Percentiles rank a stretch among this genome's conserved stretches.
Conservation (phyloP, 805 yeast genomes). For the Kodamaea leandrae region DNA sequence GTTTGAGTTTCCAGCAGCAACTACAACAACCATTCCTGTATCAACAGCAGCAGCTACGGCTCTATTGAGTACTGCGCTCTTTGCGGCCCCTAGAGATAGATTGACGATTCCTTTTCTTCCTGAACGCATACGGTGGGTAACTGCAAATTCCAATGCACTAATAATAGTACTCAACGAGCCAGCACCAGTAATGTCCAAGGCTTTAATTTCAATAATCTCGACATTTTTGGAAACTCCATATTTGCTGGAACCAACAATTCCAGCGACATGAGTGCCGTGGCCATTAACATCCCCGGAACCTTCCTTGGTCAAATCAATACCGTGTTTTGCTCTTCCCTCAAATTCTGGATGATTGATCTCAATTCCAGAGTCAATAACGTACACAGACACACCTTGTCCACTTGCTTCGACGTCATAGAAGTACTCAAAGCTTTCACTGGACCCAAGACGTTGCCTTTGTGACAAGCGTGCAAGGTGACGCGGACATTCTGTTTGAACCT, state of each 20-base stretch:
- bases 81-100: constrained; percentile 74
- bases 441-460: constrained; percentile 34
- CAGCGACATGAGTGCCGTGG: constrained; percentile 95
- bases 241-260: constrained; percentile 72
- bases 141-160: constrained; percentile 65
- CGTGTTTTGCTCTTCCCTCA: constrained; percentile 57
- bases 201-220: constrained; percentile 69
- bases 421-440: constrained; percentile 34
- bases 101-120: constrained; percentile 61
- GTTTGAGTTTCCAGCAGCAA: constrained; percentile 85
- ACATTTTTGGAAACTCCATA: constrained; percentile 78
- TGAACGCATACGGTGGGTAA: constrained; percentile 47
- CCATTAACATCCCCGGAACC: constrained; percentile 73
- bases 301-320: constrained; percentile 61
- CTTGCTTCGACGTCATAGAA: constrained; percentile 43
- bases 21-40: constrained; percentile 69
- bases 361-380: constrained; percentile 86
- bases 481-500: constrained; percentile 49
- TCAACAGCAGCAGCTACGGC: constrained; percentile 76
- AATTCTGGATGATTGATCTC: constrained; percentile 57
- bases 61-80: constrained; percentile 61
- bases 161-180: constrained; percentile 69
- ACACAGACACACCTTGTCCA: constrained; percentile 67
- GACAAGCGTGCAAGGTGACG: constrained; percentile 67
- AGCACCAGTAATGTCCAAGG: constrained; percentile 62